Conservation (phyloP, 2,329 filamentous ascomycete genomes). For the Hypoxylon sp. region DNA sequence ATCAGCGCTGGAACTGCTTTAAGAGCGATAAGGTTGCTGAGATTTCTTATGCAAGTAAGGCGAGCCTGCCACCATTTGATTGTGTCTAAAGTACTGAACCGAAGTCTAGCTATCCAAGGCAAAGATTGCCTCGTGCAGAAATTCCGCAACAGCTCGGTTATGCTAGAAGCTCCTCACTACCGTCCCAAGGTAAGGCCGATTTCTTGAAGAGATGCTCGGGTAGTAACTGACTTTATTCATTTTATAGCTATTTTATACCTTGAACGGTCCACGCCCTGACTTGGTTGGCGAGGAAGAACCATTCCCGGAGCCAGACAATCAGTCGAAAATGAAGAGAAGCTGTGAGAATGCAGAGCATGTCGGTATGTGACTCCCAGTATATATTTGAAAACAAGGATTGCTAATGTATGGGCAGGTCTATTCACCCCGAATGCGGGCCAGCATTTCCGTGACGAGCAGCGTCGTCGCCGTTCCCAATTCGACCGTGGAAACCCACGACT, state of each 20-base stretch:
- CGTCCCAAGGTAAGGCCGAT: slow-evolving; percentile 78
- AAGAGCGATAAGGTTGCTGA: slow-evolving; percentile 88
- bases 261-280: slow-evolving; percentile 62
- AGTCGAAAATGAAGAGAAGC: slow-evolving; percentile 87
- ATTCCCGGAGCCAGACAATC: slow-evolving; percentile 86
- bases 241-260: slow-evolving; percentile 65
- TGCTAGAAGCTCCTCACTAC: slow-evolving; percentile 85
- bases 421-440: slow-evolving; percentile 85
- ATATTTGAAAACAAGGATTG: neutral
- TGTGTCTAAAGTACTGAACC: slow-evolving; percentile 47
- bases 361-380: slow-evolving; percentile 65
- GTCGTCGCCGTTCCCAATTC: slow-evolving; percentile 80
- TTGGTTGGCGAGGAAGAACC: slow-evolving; percentile 77
- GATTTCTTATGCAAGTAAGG: slow-evolving; percentile 93
- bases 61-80: neutral
- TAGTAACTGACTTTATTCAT: slow-evolving; percentile 38
- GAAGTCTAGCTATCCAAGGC: slow-evolving; percentile 82
- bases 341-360: slow-evolving; percentile 89
- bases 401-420: slow-evolving; percentile 65
- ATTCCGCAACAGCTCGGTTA: slow-evolving; percentile 96
- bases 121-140: slow-evolving; percentile 92
- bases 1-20: slow-evolving; percentile 83
- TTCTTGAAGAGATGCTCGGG: neutral
- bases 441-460: slow-evolving; percentile 80
- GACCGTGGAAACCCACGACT: slow-evolving; percentile 83